Base-by-base conservation (phyloP, 2,329 filamentous ascomycete species). In the Pestalotiopsis sp. region DNA sequence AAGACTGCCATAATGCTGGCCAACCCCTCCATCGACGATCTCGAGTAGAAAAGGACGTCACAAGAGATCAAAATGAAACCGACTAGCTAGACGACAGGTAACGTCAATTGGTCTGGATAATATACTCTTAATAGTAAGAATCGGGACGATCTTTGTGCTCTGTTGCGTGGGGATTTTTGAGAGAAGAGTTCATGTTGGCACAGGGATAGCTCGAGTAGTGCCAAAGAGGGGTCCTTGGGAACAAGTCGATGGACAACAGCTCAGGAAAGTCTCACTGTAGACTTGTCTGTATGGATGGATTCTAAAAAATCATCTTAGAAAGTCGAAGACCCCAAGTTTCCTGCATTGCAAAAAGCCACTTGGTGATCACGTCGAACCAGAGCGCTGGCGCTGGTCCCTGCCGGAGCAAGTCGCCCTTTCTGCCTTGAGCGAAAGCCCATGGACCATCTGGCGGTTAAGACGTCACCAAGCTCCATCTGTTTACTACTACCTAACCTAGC, bases 71-170 rank as follows among this genome's bases (percentile, higher is more conserved):
- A 66, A 66, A 57, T 66, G 63, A 66, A 66, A 66, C 63, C 63
- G 45, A 66, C 56, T 67, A 67, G 65, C 36, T 67, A 14, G 56
- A 66, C 23, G 63, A 67, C 23, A 67, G 65, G 65, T 67, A 67
- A 61, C 65, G 65, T 67, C 65, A 59, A 64, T 64, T 56, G 66
- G 59, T 56, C 66, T 62, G 49, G 56, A 67, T 20, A 58, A 67
- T 38, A 58, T 67, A 25, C 66, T 67, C 20, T 25, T 36, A 62
- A 63, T 49, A 67, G 66, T 49, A 67, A 67, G 31, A 27, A 52
- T 67, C 59, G 59, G 58, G 66, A 57, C 66, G 66, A 67, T 67
- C 66, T 25, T 52, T 52, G 45, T 52, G 59, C 38, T 20, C 49
- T 39, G 12, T 12, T 14, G 45, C 23, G 64, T 66, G 64, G 41